Evolutionary conservation across 225 moss, liverwort and hornwort genomes (phyloP).

Genomic region (Sphagnum tenellum): DNA sequence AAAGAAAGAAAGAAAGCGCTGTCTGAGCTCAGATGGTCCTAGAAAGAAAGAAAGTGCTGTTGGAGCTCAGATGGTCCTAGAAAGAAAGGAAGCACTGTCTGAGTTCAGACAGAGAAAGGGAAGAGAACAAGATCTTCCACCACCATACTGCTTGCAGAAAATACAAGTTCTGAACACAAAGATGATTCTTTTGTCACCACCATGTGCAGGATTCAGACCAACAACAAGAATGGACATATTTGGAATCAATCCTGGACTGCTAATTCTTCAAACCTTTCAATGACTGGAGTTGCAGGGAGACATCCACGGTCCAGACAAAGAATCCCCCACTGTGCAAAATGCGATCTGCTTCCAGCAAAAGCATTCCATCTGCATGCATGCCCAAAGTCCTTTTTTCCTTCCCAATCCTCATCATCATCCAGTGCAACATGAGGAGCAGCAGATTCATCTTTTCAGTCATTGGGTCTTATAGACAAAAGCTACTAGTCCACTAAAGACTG

Average conservation of each 20-base stretch:
- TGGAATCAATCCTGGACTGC: not conserved
- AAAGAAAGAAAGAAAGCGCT: no score
- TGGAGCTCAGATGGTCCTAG: no score
- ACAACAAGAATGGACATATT: not conserved
- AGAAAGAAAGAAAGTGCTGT: no score
- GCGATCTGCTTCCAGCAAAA: constrained; percentile 71
- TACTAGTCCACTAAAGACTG: no score
- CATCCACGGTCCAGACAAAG: constrained; percentile 44
- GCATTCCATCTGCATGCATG: constrained; percentile 39
- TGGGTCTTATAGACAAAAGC: no score
- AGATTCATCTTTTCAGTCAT: no score
- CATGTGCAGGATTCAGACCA: not conserved
- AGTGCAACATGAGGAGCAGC: no score
- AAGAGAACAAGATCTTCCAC: not conserved
- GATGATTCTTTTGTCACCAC: not conserved
- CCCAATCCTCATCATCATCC: no score
- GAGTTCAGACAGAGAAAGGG: not conserved
- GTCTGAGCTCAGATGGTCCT: no score
- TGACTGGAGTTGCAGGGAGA: constrained; percentile 8
- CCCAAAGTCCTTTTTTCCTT: not conserved
- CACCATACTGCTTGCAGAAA: not conserved
- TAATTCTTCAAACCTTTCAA: constrained; percentile 19
- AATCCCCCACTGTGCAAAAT: constrained; percentile 67
- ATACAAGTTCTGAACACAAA: not conserved
- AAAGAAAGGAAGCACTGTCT: no score